Evolutionary conservation across 1,284 basidiomycete genomes (phyloP).

Genomic region (Thelephora terrestris): DNA sequence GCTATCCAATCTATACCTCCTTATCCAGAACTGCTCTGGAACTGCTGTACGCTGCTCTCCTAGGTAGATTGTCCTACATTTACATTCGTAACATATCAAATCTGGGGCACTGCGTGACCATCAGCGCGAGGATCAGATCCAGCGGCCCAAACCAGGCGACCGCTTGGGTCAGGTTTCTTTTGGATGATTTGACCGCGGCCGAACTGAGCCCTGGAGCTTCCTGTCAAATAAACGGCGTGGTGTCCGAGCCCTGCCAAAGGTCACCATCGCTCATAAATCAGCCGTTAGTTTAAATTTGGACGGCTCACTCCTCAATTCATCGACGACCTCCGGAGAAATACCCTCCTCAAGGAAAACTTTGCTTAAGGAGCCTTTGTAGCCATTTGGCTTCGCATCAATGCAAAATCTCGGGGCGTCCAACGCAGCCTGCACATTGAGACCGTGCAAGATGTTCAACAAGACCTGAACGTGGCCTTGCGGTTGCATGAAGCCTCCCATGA

Average conservation of each 20-base stretch:
- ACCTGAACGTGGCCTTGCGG: conserved; percentile 92
- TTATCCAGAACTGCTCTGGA: too few species aligned
- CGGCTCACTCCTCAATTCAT: conserved; percentile 48
- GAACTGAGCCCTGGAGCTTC: conserved; percentile 60
- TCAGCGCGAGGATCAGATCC: conserved; percentile 84
- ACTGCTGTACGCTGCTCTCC: neutral
- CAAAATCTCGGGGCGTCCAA: conserved; percentile 95
- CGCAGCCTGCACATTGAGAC: conserved; percentile 75
- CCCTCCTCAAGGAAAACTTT: conserved; percentile 86
- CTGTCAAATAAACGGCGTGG: conserved; percentile 52
- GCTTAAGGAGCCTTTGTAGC: conserved; percentile 60
- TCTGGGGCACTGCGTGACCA: conserved; percentile 83
- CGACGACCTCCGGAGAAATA: conserved; percentile 51
- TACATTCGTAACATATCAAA: conserved; percentile 31
- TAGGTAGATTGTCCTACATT: neutral
- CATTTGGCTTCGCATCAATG: conserved; percentile 58
- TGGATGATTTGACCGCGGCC: conserved; percentile 95
- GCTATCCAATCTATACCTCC: too few species aligned
- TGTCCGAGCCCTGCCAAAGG: conserved; percentile 71
- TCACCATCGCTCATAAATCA: neutral
- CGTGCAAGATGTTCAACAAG: conserved; percentile 83
- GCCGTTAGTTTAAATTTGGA: neutral
- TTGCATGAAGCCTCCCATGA: conserved; percentile 97
- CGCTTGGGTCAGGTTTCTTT: conserved; percentile 54
- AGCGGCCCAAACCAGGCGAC: conserved; percentile 74